Evolutionary conservation across 2,329 filamentous ascomycete species (phyloP).

Genomic region (Rhynchosporium graminicola): DNA sequence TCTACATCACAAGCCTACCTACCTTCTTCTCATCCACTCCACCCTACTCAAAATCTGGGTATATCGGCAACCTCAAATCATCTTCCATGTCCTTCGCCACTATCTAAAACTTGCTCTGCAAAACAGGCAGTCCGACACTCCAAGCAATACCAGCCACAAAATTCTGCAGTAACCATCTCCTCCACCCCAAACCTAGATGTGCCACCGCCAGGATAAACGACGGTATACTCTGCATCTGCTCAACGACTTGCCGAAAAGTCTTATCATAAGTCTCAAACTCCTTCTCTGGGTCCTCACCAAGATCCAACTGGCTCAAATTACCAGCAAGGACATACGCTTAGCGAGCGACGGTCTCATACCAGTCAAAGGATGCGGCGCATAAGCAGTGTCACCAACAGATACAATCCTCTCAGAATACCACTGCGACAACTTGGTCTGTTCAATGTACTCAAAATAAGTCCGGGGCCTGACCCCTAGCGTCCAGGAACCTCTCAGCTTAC

Average conservation of each 20-base stretch:
- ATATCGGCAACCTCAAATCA: not conserved
- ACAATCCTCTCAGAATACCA: slow-evolving; percentile 49
- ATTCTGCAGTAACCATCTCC: slow-evolving; percentile 16
- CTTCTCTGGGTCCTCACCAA: slow-evolving; percentile 36
- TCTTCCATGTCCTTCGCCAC: not conserved
- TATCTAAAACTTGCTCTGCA: not conserved
- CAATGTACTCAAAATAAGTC: not conserved
- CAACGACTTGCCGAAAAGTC: not conserved
- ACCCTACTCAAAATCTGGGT: not conserved
- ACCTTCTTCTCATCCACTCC: not conserved
- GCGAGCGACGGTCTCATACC: slow-evolving; percentile 54
- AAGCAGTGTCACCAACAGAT: slow-evolving; percentile 56
- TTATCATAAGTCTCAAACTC: slow-evolving; percentile 40
- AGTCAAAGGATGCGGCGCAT: slow-evolving; percentile 49
- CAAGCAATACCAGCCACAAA: not conserved
- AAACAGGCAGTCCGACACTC: not conserved
- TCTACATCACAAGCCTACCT: no score
- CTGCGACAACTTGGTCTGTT: slow-evolving; percentile 45
- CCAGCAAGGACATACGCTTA: slow-evolving; percentile 56
- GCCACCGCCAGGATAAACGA: slow-evolving; percentile 6
- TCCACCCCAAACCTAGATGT: slow-evolving; percentile 12
- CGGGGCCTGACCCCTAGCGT: not conserved
- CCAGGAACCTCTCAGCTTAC: not conserved
- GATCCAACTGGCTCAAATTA: slow-evolving; percentile 42
- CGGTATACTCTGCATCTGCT: not conserved